Base-by-base conservation (phyloP, 306 rosid species). In the Canavalia gladiata region DNA sequence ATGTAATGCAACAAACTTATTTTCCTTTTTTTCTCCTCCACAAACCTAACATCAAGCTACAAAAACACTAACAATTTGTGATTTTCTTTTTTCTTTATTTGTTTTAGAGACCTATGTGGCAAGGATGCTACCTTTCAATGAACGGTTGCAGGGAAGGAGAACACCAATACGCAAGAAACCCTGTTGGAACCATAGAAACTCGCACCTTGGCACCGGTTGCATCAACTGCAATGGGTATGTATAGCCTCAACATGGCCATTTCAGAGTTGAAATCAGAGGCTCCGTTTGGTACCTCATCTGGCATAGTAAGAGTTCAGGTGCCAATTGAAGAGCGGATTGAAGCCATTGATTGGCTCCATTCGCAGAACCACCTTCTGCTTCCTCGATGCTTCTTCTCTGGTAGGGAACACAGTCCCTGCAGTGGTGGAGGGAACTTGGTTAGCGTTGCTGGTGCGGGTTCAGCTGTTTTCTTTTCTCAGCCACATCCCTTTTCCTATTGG, bases 401-500 rank as follows among this genome's bases (percentile, higher is more conserved):
- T 35, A 89, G 92, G 81, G 67, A 34, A 18, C 55, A 51, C 0
- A 42, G 47, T 64, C 75, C 72, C 55, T 71, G 49, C 68, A 58
- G 42, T 13, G 88, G 72, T 41, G 37, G 41, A 39, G 70, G 82
- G 8, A 86, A 82, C 60, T 81, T 89, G 88, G 82, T 89, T 68
- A 83, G 97, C 7, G 91, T 90, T 46, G 99, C 99, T 33, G 97
- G 99, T 29, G 90, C 90, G 8, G 99, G 97, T 33, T 89, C 98
- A 2, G 96, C 99, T 8, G 89, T 95, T 65, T 89, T 82, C 87
- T 95, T 95, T 72, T 87, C 85, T 18, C 88, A 82, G 56, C 82
- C 84, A 18, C 89, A 86, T 1, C 90, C 91, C 0, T 95, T 95
- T 80, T 89, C 96, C 34, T 81, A 88, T 58, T 62, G 56, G 70